Evolutionary conservation across 805 yeast genomes (phyloP).

Genomic region (Cephaloascus albidus): DNA sequence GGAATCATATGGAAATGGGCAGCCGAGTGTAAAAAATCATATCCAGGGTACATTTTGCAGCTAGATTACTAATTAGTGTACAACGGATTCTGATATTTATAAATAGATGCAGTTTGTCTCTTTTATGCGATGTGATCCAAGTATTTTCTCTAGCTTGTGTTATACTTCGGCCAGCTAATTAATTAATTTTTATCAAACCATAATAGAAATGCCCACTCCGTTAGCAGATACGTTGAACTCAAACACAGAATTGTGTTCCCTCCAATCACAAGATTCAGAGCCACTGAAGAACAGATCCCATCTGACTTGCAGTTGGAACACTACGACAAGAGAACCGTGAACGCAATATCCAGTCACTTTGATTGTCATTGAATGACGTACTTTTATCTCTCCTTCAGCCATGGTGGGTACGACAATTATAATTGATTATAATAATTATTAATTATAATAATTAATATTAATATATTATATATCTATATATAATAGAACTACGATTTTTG

Average conservation of each 20-base stretch:
- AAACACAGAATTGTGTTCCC: constrained; percentile 14
- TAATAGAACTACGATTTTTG: too few relatives aligned
- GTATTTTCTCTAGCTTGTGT: too few relatives aligned
- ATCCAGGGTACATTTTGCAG: too few relatives aligned
- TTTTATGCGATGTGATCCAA: not conserved
- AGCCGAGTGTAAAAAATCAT: not conserved
- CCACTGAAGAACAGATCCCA: constrained; percentile 14
- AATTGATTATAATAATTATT: too few relatives aligned
- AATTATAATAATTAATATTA: too few relatives aligned
- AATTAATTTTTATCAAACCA: too few relatives aligned
- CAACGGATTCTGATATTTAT: not conserved
- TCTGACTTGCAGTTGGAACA: constrained; percentile 17
- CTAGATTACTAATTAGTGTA: not conserved
- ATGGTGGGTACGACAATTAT: constrained; percentile 32
- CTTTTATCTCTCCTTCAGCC: constrained; percentile 17
- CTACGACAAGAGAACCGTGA: constrained; percentile 20
- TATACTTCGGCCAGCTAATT: too few relatives aligned
- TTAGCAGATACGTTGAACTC: constrained; percentile 16
- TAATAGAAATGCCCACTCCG: not conserved
- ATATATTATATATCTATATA: too few relatives aligned
- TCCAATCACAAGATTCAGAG: constrained; percentile 18
- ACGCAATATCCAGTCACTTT: constrained; percentile 20
- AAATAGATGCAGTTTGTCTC: not conserved
- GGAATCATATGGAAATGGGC: not conserved
- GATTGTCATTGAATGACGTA: constrained; percentile 22